Evolutionary conservation across 805 yeast genomes (phyloP), one percentile per base, ranked within the genome.

Genomic region (Danielozyma ontarioensis): DNA sequence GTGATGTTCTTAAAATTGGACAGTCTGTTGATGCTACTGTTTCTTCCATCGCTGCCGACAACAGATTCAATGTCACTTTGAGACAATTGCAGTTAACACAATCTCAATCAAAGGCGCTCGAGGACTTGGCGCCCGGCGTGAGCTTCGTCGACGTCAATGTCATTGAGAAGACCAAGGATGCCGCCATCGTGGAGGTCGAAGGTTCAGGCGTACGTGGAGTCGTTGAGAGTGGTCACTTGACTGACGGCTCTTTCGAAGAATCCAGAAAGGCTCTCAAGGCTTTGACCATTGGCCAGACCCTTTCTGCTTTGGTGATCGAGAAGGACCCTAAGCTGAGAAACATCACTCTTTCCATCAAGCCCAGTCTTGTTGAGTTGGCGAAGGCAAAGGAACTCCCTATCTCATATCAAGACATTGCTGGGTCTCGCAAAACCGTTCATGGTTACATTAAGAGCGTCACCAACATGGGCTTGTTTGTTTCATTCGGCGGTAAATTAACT

Each of bases 391-490:
- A 47, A 4, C 56, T 89, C 11, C 96, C 96, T 25, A 43, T 66
- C 4, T 45, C 59, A 4, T 82, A 77, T 48, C 65, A 68, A 13
- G 94, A 84, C 26, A 65, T 88, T 29, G 60, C 68, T 11, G 72
- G 76, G 7, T 62, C 63, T 28, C 46, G 55, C 29, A 62, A 62
- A 16, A 48, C 64, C 18, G 57, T 85, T 33, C 71, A 74, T 36
- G 98, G 97, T 27, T 89, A 69, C 53, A 76, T 90, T 25, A 82
- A 78, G 44, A 80, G 88, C 13, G 76, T 82, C 13, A 84, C 94
- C n/a, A 72, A 70, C 28, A 71, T 72, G 52, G 97, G 97, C 43
- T 66, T 87, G 10, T 90, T 90, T 53, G 83, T 90, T 37, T 74
- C 81, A 0, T 90, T 90, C 58, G 86, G 80, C 36, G 82, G 83